Evolutionary conservation across 1,139 yeast genomes (phyloP), one percentile per base, ranked within the genome.

Genomic region (Dujonia santamariae): DNA sequence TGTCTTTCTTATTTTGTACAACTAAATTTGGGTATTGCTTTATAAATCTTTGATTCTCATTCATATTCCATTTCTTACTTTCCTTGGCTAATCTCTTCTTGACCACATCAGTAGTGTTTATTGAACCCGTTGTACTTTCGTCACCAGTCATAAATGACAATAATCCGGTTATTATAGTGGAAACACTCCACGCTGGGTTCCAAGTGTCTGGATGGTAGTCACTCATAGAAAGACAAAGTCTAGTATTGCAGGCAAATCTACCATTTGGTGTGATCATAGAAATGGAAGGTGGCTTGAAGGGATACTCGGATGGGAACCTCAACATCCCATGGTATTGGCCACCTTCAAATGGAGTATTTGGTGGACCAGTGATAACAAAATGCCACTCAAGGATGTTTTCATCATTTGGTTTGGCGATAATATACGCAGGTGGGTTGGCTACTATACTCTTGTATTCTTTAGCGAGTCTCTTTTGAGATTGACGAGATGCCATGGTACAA

Each of bases 121-220:
- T 64, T 16, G 68, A 61, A 1, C 72, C 72, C 1, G 71, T 63
- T 28, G 72, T 66, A 25, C 50, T 43, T 37, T 66, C 72, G 31
- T 59, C 56, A 5, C 46, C 92, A 72, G 42, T 86, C 96, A 88
- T 88, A 51, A 88, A 88, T 51, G 95, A 84, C 45, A 88, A 63
- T 32, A 88, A 62, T 0, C 97, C 97, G 6, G 81, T 85, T 47
- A 88, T 67, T 16, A 88, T 88, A 0, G 96, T 86, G 19, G 86
- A 70, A 15, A 88, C 96, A 37, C 87, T 80, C 97, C 97, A 88
- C 4, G 95, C 87, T 1, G 97, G 96, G 56, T 88, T 87, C 97
- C 97, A 88, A 1, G 85, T 67, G 54, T 86, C 92, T 7, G 96
- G 97, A 49, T 90, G 97, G 57, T 79, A 88, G 44, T 90, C 97